Conservation (phyloP, 179 eudicot species). For the Silene vulgaris region DNA sequence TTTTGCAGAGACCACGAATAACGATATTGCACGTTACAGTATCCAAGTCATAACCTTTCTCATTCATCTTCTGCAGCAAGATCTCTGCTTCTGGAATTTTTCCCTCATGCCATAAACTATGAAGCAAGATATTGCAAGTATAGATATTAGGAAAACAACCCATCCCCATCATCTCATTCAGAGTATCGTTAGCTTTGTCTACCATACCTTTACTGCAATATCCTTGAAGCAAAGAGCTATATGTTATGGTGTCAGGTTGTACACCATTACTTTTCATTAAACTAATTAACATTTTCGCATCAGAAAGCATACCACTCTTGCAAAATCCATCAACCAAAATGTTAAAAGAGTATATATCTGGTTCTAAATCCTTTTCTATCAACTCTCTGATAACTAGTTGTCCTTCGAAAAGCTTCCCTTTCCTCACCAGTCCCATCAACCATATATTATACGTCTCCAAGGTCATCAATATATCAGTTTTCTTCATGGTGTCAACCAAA, state of each 20-base stretch:
- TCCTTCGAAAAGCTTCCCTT: slow-evolving; percentile 66
- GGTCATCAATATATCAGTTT: slow-evolving; percentile 32
- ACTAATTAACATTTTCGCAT: slow-evolving; percentile 54
- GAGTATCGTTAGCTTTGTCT: slow-evolving; percentile 52
- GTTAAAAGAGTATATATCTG: slow-evolving; percentile 58
- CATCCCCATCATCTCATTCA: slow-evolving; percentile 58
- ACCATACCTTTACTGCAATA: slow-evolving; percentile 64
- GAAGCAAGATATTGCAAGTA: slow-evolving; percentile 73
- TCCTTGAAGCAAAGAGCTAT: slow-evolving; percentile 70
- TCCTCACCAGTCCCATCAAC: slow-evolving; percentile 70
- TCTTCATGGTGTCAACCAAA: slow-evolving; percentile 62
- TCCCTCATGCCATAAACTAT: slow-evolving; percentile 78
- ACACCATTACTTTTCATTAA: slow-evolving; percentile 51
- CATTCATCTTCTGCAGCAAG: slow-evolving; percentile 71
- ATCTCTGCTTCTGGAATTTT: slow-evolving; percentile 67
- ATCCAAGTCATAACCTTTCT: slow-evolving; percentile 67
- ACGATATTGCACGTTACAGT: slow-evolving; percentile 82
- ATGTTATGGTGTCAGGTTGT: slow-evolving; percentile 63
- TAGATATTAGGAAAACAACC: slow-evolving; percentile 62
- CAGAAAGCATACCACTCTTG: slow-evolving; percentile 64
- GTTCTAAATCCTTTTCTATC: slow-evolving; percentile 43
- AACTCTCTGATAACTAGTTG: slow-evolving; percentile 57
- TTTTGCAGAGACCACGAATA: slow-evolving; percentile 71
- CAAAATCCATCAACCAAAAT: slow-evolving; percentile 73
- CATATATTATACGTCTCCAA: slow-evolving; percentile 71